Conservation (phyloP, 495 filamentous ascomycete species). For the Xylaria castorea region DNA sequence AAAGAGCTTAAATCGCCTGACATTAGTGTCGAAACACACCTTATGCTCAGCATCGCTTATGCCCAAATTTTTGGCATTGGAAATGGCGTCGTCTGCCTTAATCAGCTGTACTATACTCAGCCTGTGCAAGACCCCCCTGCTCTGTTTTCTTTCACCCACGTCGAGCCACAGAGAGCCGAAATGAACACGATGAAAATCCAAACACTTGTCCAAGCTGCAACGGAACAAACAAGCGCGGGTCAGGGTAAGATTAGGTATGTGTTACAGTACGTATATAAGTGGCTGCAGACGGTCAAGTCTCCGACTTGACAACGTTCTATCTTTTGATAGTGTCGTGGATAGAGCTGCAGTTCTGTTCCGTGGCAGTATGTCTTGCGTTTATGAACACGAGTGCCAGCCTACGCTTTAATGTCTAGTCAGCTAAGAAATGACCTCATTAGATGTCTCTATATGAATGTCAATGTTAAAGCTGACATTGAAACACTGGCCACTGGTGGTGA, state of each 20-base stretch:
- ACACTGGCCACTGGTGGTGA: not conserved
- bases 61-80: not conserved
- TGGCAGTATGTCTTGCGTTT: too few relatives aligned
- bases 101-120: conserved; percentile 31
- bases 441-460: not conserved
- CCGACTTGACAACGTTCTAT: too few relatives aligned
- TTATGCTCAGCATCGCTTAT: conserved; percentile 6
- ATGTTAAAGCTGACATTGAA: not conserved
- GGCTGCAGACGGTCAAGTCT: too few relatives aligned
- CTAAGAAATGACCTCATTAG: not conserved
- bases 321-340: too few relatives aligned
- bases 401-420: not conserved
- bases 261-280: too few relatives aligned
- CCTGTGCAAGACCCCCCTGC: conserved; percentile 27
- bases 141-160: conserved; percentile 24
- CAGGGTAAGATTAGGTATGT: not conserved
- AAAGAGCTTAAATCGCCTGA: not conserved
- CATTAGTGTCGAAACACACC: not conserved
- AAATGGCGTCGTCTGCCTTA: conserved; percentile 6
- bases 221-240: not conserved
- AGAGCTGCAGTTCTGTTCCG: too few relatives aligned
- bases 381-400: too few relatives aligned
- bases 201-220: not conserved
- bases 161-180: conserved; percentile 26
- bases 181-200: not conserved